Conservation (phyloP, 2,329 filamentous ascomycete species). For the Neonectria faginata region DNA sequence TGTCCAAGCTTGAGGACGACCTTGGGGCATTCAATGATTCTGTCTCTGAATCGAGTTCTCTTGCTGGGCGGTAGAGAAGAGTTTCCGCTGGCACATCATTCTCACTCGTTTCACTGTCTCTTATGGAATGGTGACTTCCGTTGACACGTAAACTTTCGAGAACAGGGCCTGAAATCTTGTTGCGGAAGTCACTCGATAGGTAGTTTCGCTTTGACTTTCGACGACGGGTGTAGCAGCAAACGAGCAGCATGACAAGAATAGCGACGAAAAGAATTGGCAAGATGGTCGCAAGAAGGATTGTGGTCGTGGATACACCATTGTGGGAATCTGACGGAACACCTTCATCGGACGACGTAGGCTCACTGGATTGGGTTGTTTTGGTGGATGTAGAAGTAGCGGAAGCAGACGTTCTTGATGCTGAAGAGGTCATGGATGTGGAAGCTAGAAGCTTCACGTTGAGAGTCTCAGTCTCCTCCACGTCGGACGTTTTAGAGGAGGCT, state of each 20-base stretch:
- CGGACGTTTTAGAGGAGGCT: conserved; percentile 50
- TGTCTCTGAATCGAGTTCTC: conserved; percentile 40
- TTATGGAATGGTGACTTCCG: conserved; percentile 41
- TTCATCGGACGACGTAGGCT: conserved; percentile 32
- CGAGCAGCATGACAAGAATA: conserved; percentile 49
- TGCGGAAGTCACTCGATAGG: conserved; percentile 46
- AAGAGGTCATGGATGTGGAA: conserved; percentile 39
- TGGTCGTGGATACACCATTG: conserved; percentile 47
- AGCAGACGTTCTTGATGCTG: conserved; percentile 35
- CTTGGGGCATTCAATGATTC: conserved; percentile 40
- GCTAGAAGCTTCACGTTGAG: conserved; percentile 53
- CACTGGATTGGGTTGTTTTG: conserved; percentile 38
- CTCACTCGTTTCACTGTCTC: conserved; percentile 37
- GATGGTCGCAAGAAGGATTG: conserved; percentile 58
- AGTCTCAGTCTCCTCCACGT: conserved; percentile 52
- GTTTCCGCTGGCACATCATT: conserved; percentile 20
- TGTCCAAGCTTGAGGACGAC: conserved; percentile 46
- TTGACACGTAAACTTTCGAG: conserved; percentile 45
- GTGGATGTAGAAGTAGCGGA: conserved; percentile 40
- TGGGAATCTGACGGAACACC: conserved; percentile 28
- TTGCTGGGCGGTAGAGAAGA: conserved; percentile 31
- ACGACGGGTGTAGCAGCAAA: conserved; percentile 51
- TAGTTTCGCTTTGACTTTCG: conserved; percentile 46
- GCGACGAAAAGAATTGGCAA: conserved; percentile 56
- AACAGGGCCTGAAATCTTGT: conserved; percentile 51